Base-by-base conservation (phyloP, 768 basidiomycete genomes). In the Crepidotus variabilis region DNA sequence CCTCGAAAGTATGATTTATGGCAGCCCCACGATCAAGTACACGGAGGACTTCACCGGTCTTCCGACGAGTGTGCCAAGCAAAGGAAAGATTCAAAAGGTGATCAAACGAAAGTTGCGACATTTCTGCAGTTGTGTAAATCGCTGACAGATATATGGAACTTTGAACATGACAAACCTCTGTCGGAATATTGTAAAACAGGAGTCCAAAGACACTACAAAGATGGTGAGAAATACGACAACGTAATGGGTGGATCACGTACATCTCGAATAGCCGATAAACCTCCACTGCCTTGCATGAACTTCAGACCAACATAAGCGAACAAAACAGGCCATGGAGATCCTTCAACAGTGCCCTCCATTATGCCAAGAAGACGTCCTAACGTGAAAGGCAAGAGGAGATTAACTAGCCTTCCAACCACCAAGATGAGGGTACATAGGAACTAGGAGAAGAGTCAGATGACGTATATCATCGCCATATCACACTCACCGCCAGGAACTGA, bases 171-270 rank as follows among this genome's bases (percentile, higher is more conserved):
- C 73, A 57, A 60, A 81, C 83, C 82, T 63, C 87, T 74, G 66
- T 95, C 92, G 0, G 90, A 91, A 67, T 85, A 90, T 70, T 93
- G 92, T 82, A 93, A 89, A 45, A 98, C 88, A 1, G 93, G 91
- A 1, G 87, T 81, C 90, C 92, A 95, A 2, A 93, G 75, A 28
- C 81, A 74, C 84, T 88, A 56, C 3, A 58, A 58, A 24, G 32
- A 24, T 35, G 18, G 47, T 33, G 35, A 49, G 20, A 34, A 13
- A 60, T 45, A 39, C 20, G 10, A 51, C 18, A 32, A 46, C 14
- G 20, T n/a, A 58, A 50, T 51, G 45, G 13, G 24, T 23, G 28
- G 22, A 14, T 13, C 36, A 61, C 72, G 24, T 70, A 80, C 79
- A 67, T 85, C 82, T 47, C 82, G 82, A 48, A 92, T 70, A 33